These are phyloP conservation scores for Crithidia expoeki DNA, from an alignment of 208 protist species.

Conservation along the genomic window DNA sequence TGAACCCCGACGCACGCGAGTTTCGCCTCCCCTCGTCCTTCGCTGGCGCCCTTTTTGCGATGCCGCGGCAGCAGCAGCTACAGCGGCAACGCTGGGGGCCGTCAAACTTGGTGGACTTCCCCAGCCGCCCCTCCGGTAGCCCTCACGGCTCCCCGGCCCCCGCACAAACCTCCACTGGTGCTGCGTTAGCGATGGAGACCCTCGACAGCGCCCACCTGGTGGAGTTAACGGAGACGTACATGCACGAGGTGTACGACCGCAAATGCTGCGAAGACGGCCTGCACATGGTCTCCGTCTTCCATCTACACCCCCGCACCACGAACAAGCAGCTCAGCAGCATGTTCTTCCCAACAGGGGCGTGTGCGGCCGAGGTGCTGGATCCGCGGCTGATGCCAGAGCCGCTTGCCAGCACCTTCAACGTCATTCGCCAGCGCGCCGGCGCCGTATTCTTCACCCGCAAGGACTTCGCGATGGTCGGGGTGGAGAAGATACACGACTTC, in stretches of 20 bases:
- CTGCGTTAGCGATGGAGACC: slow-evolving; percentile 9
- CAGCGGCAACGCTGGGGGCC: slow-evolving; percentile 8
- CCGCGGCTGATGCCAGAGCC: slow-evolving; percentile 35
- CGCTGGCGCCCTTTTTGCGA: slow-evolving; percentile 28
- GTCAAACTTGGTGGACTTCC: not conserved
- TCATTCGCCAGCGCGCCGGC: slow-evolving; percentile 52
- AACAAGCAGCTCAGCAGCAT: slow-evolving; percentile 60
- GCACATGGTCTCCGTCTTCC: slow-evolving; percentile 81
- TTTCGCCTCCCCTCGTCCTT: slow-evolving; percentile 26
- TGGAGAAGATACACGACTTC: slow-evolving; percentile 87
- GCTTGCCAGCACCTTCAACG: slow-evolving; percentile 21
- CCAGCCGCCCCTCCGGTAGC: not conserved
- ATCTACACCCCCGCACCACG: slow-evolving; percentile 74
- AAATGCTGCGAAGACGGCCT: slow-evolving; percentile 34
- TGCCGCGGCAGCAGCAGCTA: slow-evolving; percentile 25
- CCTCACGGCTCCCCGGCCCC: not conserved
- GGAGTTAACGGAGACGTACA: slow-evolving; percentile 37
- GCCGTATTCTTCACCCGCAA: slow-evolving; percentile 78
- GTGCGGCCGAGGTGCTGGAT: slow-evolving; percentile 57
- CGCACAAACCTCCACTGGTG: not conserved
- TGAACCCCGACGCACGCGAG: slow-evolving; percentile 34
- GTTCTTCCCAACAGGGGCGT: slow-evolving; percentile 78
- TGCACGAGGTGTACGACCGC: slow-evolving; percentile 42
- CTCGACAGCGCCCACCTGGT: slow-evolving; percentile 21
- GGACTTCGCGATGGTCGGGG: slow-evolving; percentile 71